phyloP scores from a whole-genome alignment of 331 rosid genomes.

The Malus hybrid region DNA sequence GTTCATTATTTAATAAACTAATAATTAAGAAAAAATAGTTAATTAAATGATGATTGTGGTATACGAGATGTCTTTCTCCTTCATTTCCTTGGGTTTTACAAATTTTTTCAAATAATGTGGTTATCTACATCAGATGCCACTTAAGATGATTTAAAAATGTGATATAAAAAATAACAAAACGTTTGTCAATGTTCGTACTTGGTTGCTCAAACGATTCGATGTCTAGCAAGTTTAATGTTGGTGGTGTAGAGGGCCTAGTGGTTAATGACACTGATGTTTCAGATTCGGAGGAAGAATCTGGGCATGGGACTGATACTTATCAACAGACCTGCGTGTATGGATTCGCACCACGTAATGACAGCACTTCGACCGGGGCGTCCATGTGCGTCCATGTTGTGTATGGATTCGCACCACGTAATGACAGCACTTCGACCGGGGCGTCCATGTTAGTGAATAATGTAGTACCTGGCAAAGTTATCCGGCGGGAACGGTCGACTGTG shows the following conservation, averaged over 20 bases:
- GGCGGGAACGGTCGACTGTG: not conserved
- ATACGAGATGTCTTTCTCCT: too few species aligned
- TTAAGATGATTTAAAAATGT: too few species aligned
- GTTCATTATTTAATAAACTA: too few species aligned
- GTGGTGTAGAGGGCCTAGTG: not conserved
- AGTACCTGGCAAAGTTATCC: not conserved
- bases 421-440: not conserved
- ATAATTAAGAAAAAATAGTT: too few species aligned
- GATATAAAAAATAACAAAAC: too few species aligned
- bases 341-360: constrained; percentile 6
- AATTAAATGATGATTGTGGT: too few species aligned
- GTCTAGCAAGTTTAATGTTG: not conserved
- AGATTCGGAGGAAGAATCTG: constrained; percentile 14
- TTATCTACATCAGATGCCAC: too few species aligned
- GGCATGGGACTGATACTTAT: constrained; percentile 8
- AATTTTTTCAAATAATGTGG: too few species aligned
- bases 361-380: not conserved
- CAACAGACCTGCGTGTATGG: constrained; percentile 12
- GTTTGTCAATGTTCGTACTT: constrained; percentile 9
- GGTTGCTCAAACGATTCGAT: constrained; percentile 8
- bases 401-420: constrained; percentile 14
- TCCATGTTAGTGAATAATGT: constrained; percentile 11
- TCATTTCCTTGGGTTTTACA: too few species aligned
- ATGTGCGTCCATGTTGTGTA: too few species aligned
- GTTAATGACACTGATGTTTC: constrained; percentile 13